phyloP scores from a whole-genome alignment of 2,329 filamentous ascomycete species.

The Graphiopsis chlorocephala region DNA sequence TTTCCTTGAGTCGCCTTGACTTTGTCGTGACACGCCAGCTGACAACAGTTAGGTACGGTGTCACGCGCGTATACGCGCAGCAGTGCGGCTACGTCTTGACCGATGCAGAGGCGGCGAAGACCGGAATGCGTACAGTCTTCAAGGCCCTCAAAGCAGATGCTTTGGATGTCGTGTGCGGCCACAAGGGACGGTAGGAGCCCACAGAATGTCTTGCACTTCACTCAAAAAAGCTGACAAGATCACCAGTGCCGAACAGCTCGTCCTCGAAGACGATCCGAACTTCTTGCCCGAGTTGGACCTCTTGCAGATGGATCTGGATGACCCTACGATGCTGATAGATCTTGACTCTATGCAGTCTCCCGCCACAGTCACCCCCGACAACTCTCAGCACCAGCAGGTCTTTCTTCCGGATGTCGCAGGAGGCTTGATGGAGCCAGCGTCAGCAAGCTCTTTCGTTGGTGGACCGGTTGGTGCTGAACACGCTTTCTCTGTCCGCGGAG shows the following conservation, averaged over 20 bases:
- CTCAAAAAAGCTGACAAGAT: conserved; percentile 1
- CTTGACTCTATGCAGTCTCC: conserved; percentile 42
- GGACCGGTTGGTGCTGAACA: conserved; percentile 37
- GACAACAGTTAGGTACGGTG: conserved; percentile 58
- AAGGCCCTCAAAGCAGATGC: conserved; percentile 56
- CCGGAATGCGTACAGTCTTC: conserved; percentile 68
- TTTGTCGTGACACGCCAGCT: conserved; percentile 3
- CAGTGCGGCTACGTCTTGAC: conserved; percentile 83
- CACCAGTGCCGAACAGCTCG: conserved; percentile 68
- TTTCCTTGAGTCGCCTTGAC: not conserved
- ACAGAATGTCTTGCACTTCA: not conserved
- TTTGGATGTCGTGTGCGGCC: conserved; percentile 66
- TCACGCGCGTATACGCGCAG: conserved; percentile 80
- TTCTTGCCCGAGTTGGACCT: conserved; percentile 69
- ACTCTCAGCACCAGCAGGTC: conserved; percentile 22
- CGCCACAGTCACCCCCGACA: conserved; percentile 38
- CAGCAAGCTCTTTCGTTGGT: conserved; percentile 35
- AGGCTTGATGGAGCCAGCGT: conserved; percentile 44
- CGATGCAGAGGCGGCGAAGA: conserved; percentile 73
- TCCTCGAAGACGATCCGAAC: conserved; percentile 76
- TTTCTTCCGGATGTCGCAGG: conserved; percentile 38
- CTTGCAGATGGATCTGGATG: conserved; percentile 57
- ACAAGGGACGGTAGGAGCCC: conserved; percentile 62
- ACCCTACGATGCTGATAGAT: conserved; percentile 35
- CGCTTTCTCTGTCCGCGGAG: conserved; percentile 42